A percentile compares a stretch with the other conserved stretches of the same genome.
These are phyloP conservation scores for Mytilinidion resinicola DNA, from an alignment of 495 filamentous ascomycete species.

Conservation along the genomic window DNA sequence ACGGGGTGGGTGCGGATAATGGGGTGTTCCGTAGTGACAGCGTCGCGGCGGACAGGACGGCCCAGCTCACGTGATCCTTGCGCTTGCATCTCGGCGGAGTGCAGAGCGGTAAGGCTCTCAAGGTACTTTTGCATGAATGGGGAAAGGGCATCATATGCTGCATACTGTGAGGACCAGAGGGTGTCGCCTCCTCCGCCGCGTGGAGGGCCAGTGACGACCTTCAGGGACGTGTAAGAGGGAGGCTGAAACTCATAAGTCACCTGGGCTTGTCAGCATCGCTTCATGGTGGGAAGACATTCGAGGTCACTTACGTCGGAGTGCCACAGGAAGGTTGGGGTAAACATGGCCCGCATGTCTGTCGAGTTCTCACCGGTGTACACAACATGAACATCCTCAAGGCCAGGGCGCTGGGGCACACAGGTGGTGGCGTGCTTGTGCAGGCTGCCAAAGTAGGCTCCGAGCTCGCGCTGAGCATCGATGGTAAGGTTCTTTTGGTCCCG, in stretches of 20 bases:
- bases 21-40: constrained; percentile 61
- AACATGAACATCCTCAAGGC: constrained; percentile 63
- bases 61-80: constrained; percentile 54
- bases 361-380: constrained; percentile 60
- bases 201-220: constrained; percentile 61
- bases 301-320: constrained; percentile 50
- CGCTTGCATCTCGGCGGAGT: constrained; percentile 67
- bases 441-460: constrained; percentile 60
- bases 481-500: constrained; percentile 60
- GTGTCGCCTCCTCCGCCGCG: constrained; percentile 70
- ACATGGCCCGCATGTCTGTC: constrained; percentile 40
- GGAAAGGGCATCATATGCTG: constrained; percentile 65
- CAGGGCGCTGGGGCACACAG: constrained; percentile 50
- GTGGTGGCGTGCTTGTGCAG: constrained; percentile 62
- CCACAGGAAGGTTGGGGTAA: constrained; percentile 47
- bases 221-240: constrained; percentile 69
- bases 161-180: constrained; percentile 67
- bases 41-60: constrained; percentile 59
- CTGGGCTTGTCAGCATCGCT: constrained; percentile 10
- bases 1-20: constrained; percentile 68
- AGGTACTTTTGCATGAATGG: constrained; percentile 63
- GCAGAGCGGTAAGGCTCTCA: constrained; percentile 62
- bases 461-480: constrained; percentile 58
- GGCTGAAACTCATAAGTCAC: constrained; percentile 65
- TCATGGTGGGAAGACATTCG: not conserved